Percentiles rank a stretch among this genome's conserved stretches.
These are phyloP conservation scores for Cynara cardunculus DNA, from an alignment of 129 eudicot species.

Conservation along the genomic window DNA sequence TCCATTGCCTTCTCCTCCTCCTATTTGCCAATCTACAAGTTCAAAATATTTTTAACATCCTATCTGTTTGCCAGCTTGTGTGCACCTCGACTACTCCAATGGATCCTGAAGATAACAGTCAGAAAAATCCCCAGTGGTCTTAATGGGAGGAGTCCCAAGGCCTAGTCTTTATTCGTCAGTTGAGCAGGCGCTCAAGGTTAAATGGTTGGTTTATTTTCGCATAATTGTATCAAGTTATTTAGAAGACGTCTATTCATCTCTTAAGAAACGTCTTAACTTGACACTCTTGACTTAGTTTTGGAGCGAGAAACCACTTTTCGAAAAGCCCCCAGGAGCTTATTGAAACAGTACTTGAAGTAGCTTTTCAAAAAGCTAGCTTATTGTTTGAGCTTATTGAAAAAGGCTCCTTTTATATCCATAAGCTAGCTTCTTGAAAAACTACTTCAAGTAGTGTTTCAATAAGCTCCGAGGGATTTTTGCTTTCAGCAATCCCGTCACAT, in stretches of 20 bases:
- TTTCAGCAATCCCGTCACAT: neutral
- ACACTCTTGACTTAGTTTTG: neutral
- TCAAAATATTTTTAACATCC: neutral
- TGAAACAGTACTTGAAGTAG: neutral
- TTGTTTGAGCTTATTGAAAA: neutral
- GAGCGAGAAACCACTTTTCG: neutral
- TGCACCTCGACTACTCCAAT: neutral
- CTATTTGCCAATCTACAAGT: slow-evolving; percentile 87
- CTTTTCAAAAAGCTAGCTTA: neutral
- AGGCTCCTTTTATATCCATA: neutral
- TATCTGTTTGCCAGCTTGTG: neutral
- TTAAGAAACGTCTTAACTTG: neutral
- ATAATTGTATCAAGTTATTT: neutral
- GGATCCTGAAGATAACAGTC: neutral
- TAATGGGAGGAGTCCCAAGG: neutral
- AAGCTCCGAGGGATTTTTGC: neutral
- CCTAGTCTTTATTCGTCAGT: no score
- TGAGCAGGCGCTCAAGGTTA: neutral
- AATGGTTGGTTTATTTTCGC: neutral
- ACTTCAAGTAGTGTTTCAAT: neutral
- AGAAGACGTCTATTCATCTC: neutral
- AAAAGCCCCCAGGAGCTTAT: neutral
- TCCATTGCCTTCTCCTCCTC: slow-evolving; percentile 77
- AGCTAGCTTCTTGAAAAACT: no score
- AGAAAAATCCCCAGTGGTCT: neutral